A percentile compares a stretch with the other conserved stretches of the same genome.
Evolutionary conservation across 2,329 filamentous ascomycete species (phyloP).

Genomic region (Decorospora gaudefroyi): DNA sequence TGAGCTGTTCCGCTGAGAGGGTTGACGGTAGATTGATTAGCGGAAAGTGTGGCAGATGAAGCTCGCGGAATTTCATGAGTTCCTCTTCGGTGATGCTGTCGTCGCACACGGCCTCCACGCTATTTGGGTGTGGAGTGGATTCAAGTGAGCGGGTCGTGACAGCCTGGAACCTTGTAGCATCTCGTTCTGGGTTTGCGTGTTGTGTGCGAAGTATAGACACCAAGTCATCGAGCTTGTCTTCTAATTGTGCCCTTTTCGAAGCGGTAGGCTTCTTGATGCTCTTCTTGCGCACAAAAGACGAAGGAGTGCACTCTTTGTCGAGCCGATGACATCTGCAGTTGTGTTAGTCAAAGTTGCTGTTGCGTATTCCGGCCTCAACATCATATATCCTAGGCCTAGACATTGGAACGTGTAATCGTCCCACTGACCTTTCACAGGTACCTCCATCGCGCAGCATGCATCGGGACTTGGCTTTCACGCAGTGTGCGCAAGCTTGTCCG

Average conservation of each 20-base stretch:
- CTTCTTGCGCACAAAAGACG: conserved; percentile 15
- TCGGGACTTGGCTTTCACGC: too few relatives aligned
- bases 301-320: conserved; percentile 18
- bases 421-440: too few relatives aligned
- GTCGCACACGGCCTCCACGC: background rate
- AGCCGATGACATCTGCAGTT: conserved; percentile 28
- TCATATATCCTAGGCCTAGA: too few relatives aligned
- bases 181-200: conserved; percentile 1
- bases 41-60: conserved; percentile 19
- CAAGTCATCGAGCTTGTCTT: conserved; percentile 41
- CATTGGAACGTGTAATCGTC: too few relatives aligned
- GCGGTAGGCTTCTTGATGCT: conserved; percentile 3
- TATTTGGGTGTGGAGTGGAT: conserved; percentile 8
- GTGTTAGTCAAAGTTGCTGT: too few relatives aligned
- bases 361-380: too few relatives aligned
- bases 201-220: conserved; percentile 36
- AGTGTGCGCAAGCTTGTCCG: too few relatives aligned
- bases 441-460: too few relatives aligned
- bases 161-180: too few relatives aligned
- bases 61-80: conserved; percentile 13
- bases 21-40: conserved; percentile 15
- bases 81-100: conserved; percentile 15
- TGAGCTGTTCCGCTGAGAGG: conserved; percentile 12
- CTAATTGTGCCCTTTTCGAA: conserved; percentile 26
- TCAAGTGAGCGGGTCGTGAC: conserved; percentile 12